Percentiles rank a stretch among this genome's conserved stretches.
Conservation (phyloP, 2,329 filamentous ascomycete species). For the Sporothrix protearum region DNA sequence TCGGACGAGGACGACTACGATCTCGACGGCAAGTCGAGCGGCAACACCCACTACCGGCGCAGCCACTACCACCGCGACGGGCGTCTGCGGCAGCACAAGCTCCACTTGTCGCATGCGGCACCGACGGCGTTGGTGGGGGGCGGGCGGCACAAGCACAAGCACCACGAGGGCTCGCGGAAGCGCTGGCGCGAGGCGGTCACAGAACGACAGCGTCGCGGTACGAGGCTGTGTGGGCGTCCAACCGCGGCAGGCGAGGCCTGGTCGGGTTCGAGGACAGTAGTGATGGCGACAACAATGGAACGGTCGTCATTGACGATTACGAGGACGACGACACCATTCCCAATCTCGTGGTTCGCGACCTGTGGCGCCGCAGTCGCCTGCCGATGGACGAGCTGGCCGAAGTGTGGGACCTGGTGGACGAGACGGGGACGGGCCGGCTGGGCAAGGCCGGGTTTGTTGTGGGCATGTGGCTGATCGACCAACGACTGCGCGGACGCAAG, state of each 20-base stretch:
- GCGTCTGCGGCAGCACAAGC: constrained; percentile 42
- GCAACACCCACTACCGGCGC: constrained; percentile 12
- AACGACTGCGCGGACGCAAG: constrained; percentile 74
- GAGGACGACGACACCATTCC: constrained; percentile 52
- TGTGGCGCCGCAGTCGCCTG: constrained; percentile 70
- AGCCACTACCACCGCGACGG: constrained; percentile 33
- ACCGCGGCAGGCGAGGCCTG: constrained; percentile 53
- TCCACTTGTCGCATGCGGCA: constrained; percentile 14
- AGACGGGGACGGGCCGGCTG: constrained; percentile 52
- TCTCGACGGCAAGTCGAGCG: constrained; percentile 14
- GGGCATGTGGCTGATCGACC: constrained; percentile 78
- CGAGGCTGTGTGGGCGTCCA: constrained; percentile 81
- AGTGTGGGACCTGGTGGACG: constrained; percentile 73
- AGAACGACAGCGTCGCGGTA: constrained; percentile 70
- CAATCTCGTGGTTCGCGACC: constrained; percentile 66
- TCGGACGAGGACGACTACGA: constrained; percentile 49
- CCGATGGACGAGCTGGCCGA: constrained; percentile 66
- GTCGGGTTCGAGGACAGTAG: constrained; percentile 6
- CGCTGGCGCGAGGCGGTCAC: constrained; percentile 75
- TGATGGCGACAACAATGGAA: background rate
- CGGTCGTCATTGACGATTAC: constrained; percentile 5
- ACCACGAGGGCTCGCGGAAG: constrained; percentile 71
- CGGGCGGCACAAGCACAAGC: constrained; percentile 56
- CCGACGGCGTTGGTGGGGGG: constrained; percentile 42
- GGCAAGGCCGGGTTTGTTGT: constrained; percentile 73